phyloP scores from a whole-genome alignment of 495 filamentous ascomycete species.

The Pyrenula aspistea region DNA sequence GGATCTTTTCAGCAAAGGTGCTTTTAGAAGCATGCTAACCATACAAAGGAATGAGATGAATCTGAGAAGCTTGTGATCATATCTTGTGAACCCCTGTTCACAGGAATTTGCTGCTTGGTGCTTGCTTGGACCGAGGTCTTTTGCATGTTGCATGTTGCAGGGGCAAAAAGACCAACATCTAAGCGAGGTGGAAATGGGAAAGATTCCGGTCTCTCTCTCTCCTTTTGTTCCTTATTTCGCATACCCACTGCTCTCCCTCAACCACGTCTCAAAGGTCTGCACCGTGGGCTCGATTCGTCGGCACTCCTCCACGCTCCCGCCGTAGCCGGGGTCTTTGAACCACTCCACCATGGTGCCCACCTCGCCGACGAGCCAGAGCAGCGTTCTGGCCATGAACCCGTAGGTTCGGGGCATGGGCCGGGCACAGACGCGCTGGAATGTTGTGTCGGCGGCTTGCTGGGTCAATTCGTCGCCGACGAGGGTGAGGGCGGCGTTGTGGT shows the following conservation, averaged over 20 bases:
- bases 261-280: conserved; percentile 47
- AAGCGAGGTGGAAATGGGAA: no score
- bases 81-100: no score
- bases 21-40: no score
- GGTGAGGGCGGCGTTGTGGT: conserved; percentile 30
- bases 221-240: no score
- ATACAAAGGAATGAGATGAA: no score
- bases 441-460: conserved; percentile 29
- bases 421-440: conserved; percentile 39
- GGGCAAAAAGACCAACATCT: no score
- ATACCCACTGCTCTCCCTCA: conserved; percentile 44
- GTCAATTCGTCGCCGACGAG: conserved; percentile 51
- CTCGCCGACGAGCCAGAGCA: conserved; percentile 33
- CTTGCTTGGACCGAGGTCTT: no score
- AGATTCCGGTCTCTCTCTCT: no score
- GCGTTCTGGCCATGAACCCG: conserved; percentile 8
- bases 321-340: conserved; percentile 50
- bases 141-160: no score
- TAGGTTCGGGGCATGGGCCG: conserved; percentile 37
- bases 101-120: no score
- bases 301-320: conserved; percentile 41
- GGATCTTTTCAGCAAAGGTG: no score
- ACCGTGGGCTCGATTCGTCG: conserved; percentile 36
- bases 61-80: no score
- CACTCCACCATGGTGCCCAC: conserved; percentile 50